These are phyloP conservation scores for Tolypocladium nubicola DNA, from an alignment of 2,329 filamentous ascomycete genomes.

Conservation along the genomic window DNA sequence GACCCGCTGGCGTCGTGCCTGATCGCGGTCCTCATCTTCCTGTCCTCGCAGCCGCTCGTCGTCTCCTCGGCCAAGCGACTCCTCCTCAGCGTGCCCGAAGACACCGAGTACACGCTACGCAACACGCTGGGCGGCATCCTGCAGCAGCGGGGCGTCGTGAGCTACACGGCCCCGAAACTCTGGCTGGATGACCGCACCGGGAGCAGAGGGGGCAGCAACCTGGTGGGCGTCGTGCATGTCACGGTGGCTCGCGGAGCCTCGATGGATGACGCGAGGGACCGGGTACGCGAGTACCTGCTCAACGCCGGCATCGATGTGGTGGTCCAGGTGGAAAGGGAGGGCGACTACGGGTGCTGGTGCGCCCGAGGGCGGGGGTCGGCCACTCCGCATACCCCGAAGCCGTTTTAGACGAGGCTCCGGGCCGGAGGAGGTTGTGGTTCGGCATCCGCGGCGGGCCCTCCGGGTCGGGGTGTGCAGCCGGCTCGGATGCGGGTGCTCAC, in stretches of 20 bases:
- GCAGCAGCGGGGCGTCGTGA: conserved; percentile 71
- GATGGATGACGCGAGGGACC: conserved; percentile 71
- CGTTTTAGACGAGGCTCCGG: conserved; percentile 13
- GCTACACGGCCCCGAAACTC: conserved; percentile 80
- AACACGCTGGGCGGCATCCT: conserved; percentile 77
- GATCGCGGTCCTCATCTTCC: conserved; percentile 86
- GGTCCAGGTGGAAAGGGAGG: conserved; percentile 80
- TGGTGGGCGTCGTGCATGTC: conserved; percentile 81
- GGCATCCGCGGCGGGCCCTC: neutral
- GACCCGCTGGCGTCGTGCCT: conserved; percentile 90
- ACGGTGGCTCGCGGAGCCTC: conserved; percentile 62
- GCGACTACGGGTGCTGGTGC: conserved; percentile 57
- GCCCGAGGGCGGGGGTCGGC: conserved; percentile 17
- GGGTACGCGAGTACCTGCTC: conserved; percentile 62
- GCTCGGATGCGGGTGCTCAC: neutral
- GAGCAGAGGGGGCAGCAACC: conserved; percentile 33
- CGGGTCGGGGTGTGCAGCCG: neutral
- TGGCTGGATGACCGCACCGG: conserved; percentile 69
- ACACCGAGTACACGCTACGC: conserved; percentile 78
- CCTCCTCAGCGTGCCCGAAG: conserved; percentile 73
- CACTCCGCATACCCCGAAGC: conserved; percentile 21
- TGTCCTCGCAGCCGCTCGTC: conserved; percentile 83
- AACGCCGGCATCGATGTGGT: conserved; percentile 69
- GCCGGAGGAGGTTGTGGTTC: neutral
- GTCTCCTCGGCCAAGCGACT: conserved; percentile 73